phyloP scores from a whole-genome alignment of 2,329 filamentous ascomycete genomes.

The Elsinoe australis region DNA sequence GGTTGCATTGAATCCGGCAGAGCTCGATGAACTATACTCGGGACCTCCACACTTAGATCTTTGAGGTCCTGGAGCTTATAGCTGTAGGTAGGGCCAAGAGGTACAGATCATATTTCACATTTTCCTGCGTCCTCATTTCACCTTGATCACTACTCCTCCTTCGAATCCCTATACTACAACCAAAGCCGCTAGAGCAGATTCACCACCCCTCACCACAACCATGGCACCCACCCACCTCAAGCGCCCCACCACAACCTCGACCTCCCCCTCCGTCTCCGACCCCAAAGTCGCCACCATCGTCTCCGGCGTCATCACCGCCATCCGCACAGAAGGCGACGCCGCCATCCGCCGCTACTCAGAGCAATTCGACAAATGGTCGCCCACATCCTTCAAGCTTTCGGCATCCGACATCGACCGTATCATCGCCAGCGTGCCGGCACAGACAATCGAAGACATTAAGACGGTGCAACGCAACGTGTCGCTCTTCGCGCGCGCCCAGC shows the following conservation, averaged over 20 bases:
- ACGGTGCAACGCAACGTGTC: slow-evolving; percentile 45
- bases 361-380: slow-evolving; percentile 50
- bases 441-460: slow-evolving; percentile 49
- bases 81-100: slow-evolving; percentile 6
- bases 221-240: slow-evolving; percentile 17
- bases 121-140: neutral
- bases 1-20: neutral
- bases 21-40: neutral
- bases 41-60: slow-evolving; percentile 1
- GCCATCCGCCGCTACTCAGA: slow-evolving; percentile 45
- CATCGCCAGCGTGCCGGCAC: slow-evolving; percentile 39
- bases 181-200: neutral
- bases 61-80: slow-evolving; percentile 14
- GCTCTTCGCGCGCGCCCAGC: slow-evolving; percentile 43
- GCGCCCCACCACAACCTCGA: neutral
- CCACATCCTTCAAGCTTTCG: slow-evolving; percentile 43
- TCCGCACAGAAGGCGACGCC: slow-evolving; percentile 41
- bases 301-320: slow-evolving; percentile 41
- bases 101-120: neutral
- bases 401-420: slow-evolving; percentile 38
- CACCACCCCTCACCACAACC: neutral
- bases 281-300: slow-evolving; percentile 33
- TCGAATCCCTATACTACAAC: too few species aligned
- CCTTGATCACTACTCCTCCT: neutral
- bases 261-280: neutral